Conservation (phyloP, 2,329 filamentous ascomycete genomes). For the Dichotomopilus funicola region DNA sequence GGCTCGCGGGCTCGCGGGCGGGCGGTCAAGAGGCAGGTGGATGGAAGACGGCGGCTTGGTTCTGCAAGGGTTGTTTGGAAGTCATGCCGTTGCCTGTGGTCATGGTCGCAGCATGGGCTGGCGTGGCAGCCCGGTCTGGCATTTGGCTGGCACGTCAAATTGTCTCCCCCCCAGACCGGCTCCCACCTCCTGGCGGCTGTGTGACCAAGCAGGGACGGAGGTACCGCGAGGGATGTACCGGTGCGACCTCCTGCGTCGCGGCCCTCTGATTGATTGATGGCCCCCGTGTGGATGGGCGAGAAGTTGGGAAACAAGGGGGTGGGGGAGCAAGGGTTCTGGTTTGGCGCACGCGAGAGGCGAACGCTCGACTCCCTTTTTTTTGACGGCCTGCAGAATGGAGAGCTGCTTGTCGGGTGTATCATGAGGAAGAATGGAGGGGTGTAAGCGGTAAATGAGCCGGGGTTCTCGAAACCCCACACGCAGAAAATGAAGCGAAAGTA, state of each 20-base stretch:
- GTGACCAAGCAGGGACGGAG: background rate
- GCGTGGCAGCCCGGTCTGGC: slow-evolving; percentile 4
- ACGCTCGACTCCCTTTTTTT: too few relatives aligned
- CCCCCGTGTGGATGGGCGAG: background rate
- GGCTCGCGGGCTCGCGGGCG: too few relatives aligned
- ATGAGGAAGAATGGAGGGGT: background rate
- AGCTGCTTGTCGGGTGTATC: background rate
- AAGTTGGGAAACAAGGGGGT: background rate
- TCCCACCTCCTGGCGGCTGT: background rate
- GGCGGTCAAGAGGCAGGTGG: slow-evolving; percentile 23
- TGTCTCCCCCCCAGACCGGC: background rate
- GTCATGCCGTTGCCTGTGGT: slow-evolving; percentile 3
- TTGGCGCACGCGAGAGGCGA: background rate
- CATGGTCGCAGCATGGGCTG: slow-evolving; percentile 8
- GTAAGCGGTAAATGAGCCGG: background rate
- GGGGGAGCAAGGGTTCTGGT: background rate
- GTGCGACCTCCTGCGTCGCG: too few relatives aligned
- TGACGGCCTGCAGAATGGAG: too few relatives aligned
- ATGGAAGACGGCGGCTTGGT: slow-evolving; percentile 9
- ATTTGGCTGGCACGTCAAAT: background rate
- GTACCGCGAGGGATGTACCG: background rate
- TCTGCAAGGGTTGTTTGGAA: slow-evolving; percentile 4
- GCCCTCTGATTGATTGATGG: too few relatives aligned
- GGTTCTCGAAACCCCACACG: too few relatives aligned
- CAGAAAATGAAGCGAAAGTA: background rate